Evolutionary conservation across 129 eudicot genomes (phyloP), one percentile per base, ranked within the genome.

Genomic region (Rutidosis leptorrhynchoides): DNA sequence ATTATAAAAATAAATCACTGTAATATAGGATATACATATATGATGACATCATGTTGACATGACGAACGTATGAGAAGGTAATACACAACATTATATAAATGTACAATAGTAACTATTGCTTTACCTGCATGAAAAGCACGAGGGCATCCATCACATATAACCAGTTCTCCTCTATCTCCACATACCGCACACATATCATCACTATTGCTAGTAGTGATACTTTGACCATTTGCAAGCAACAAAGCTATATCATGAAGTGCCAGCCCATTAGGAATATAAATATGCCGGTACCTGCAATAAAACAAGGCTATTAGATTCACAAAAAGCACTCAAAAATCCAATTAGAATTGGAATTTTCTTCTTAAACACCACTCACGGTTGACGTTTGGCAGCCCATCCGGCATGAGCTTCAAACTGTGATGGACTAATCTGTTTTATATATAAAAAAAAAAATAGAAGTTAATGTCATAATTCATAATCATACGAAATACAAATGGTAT

Each of bases 381-480:
- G 98, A 37, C 98, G 86, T 80, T 89, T 92, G 60, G 91, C 98
- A 62, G 96, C 90, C 90, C 91, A 83, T 70, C 98, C 98, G 55
- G 98, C 98, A 72, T 92, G 98, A 60, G 96, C 88, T 77, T 92
- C 98, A 77, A 92, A 92, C 65, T 88, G 96, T 42, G 98, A 92
- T 64, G 98, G 98, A 80, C 98, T 92, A 45, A 92, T 83, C 98
- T 92, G 95, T 79, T 40, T 90, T 88, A 74, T n/a, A 29, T 7
- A 46, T n/a, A n/a, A n/a, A 29, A 35, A 48, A 22, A 48, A 70
- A 58, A 69, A 42, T 60, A 56, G 48, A n/a, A 26, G 37, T 69
- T 23, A 28, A 58, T 52, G 46, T 27, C 8, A 32, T 12, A 14
- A n/a, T n/a, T n/a, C n/a, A n/a, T n/a, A n/a, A n/a, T n/a, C n/a